These are phyloP conservation scores for Kregervanrija fluxuum DNA, from an alignment of 805 yeast genomes.

Conservation along the genomic window DNA sequence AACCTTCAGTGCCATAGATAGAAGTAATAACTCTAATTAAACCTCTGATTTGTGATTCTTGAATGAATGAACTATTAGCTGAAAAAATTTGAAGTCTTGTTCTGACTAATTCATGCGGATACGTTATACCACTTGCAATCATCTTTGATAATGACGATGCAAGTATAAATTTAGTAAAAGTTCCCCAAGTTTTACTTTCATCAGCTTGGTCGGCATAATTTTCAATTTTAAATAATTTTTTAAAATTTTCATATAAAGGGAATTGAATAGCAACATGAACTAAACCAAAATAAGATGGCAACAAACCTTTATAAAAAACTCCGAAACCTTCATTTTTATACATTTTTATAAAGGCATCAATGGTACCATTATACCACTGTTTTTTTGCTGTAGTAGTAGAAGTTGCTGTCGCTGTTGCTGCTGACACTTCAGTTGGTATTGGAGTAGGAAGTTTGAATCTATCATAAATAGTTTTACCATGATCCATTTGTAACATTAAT, in stretches of 20 bases:
- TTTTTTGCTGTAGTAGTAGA: slow-evolving; percentile 5
- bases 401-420: slow-evolving; percentile 14
- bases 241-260: slow-evolving; percentile 84
- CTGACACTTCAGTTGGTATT: slow-evolving; percentile 2
- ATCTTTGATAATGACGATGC: slow-evolving; percentile 83
- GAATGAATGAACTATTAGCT: slow-evolving; percentile 12
- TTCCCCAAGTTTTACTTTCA: slow-evolving; percentile 2
- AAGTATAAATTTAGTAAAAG: slow-evolving; percentile 37
- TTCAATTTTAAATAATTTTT: slow-evolving; percentile 35
- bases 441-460: slow-evolving; percentile 17
- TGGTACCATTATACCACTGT: slow-evolving; percentile 60
- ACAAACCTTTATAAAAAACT: slow-evolving; percentile 82
- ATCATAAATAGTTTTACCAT: slow-evolving; percentile 33
- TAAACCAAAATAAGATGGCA: slow-evolving; percentile 86
- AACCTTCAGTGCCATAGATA: slow-evolving; percentile 61
- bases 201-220: slow-evolving; percentile 8
- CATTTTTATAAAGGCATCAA: slow-evolving; percentile 80
- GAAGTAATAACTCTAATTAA: slow-evolving; percentile 27
- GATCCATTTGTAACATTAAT: slow-evolving; percentile 74
- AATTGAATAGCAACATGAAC: slow-evolving; percentile 94
- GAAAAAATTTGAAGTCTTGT: slow-evolving; percentile 73
- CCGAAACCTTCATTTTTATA: slow-evolving; percentile 67
- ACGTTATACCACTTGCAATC: slow-evolving; percentile 81
- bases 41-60: slow-evolving; percentile 19
- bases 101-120: slow-evolving; percentile 92